These are phyloP conservation scores for Aureobasidium sp. DNA, from an alignment of 2,329 filamentous ascomycete genomes.

Conservation along the genomic window DNA sequence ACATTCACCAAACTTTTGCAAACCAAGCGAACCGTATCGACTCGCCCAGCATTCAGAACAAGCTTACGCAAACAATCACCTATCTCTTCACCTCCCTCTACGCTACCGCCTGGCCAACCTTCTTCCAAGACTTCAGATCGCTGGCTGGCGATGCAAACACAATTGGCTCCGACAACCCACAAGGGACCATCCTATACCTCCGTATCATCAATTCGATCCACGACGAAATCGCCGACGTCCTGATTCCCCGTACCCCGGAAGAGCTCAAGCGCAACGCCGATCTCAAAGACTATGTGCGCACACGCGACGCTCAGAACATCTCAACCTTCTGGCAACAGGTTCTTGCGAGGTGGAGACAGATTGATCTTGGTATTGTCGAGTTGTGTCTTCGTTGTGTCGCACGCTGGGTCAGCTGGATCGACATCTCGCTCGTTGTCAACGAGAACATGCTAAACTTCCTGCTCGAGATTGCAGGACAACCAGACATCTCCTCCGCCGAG, in stretches of 20 bases:
- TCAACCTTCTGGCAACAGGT: slow-evolving; percentile 88
- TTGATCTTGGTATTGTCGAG: slow-evolving; percentile 65
- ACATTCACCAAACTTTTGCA: slow-evolving; percentile 68
- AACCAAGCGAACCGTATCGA: slow-evolving; percentile 50
- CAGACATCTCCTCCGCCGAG: slow-evolving; percentile 48
- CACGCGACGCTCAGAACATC: slow-evolving; percentile 80
- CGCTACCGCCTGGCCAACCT: slow-evolving; percentile 74
- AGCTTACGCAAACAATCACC: slow-evolving; percentile 90
- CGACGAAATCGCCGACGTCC: slow-evolving; percentile 91
- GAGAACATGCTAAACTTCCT: slow-evolving; percentile 76
- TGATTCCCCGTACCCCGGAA: slow-evolving; percentile 66
- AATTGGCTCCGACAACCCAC: slow-evolving; percentile 53
- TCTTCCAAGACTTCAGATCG: slow-evolving; percentile 81
- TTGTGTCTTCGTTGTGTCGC: slow-evolving; percentile 86
- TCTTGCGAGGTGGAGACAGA: slow-evolving; percentile 63
- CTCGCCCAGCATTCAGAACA: slow-evolving; percentile 77
- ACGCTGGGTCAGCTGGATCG: slow-evolving; percentile 98
- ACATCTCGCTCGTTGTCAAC: slow-evolving; percentile 89
- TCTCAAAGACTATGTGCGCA: slow-evolving; percentile 82
- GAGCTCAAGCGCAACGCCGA: slow-evolving; percentile 81
- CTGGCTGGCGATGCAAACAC: slow-evolving; percentile 57
- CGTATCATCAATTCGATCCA: slow-evolving; percentile 83
- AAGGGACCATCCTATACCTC: slow-evolving; percentile 78
- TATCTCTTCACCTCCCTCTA: slow-evolving; percentile 88
- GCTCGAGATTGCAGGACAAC: slow-evolving; percentile 76